Conservation (phyloP, 257 asterid genomes). For the Solanum sitiens region DNA sequence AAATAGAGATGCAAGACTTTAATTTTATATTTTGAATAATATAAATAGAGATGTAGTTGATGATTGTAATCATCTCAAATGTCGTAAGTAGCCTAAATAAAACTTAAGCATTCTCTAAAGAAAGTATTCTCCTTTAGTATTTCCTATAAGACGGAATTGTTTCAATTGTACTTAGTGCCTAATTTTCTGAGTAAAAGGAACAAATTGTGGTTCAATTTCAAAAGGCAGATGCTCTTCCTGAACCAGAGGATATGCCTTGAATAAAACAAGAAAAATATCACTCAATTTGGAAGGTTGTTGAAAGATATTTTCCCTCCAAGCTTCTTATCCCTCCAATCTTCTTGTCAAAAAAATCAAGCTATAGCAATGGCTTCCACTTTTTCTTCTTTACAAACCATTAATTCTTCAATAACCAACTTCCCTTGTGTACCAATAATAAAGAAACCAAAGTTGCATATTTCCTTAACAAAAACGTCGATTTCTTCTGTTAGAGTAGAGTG, state of each 20-base stretch:
- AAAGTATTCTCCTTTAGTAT: no score
- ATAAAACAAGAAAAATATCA: constrained; percentile 34
- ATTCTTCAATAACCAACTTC: constrained; percentile 16
- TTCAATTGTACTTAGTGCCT: neutral
- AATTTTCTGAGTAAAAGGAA: neutral
- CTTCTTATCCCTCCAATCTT: constrained; percentile 5
- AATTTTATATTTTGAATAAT: no score
- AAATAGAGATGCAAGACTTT: no score
- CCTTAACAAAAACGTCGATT: constrained; percentile 2
- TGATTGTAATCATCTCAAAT: no score
- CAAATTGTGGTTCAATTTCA: neutral
- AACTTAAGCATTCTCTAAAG: no score
- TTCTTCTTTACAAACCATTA: constrained; percentile 10
- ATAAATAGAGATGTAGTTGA: no score
- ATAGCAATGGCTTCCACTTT: constrained; percentile 38
- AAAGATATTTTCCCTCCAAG: constrained; percentile 36
- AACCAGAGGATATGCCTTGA: neutral
- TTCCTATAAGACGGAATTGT: no score
- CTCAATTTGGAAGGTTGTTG: constrained; percentile 37
- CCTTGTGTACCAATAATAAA: constrained; percentile 8
- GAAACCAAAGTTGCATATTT: constrained; percentile 15
- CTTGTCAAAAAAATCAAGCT: neutral
- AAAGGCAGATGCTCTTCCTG: neutral
- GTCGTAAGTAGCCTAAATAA: no score
- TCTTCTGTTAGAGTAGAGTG: constrained; percentile 11